Percentiles rank a stretch among this genome's conserved stretches.
Conservation (phyloP, 2,329 filamentous ascomycete species). For the Talaromyces sp. region DNA sequence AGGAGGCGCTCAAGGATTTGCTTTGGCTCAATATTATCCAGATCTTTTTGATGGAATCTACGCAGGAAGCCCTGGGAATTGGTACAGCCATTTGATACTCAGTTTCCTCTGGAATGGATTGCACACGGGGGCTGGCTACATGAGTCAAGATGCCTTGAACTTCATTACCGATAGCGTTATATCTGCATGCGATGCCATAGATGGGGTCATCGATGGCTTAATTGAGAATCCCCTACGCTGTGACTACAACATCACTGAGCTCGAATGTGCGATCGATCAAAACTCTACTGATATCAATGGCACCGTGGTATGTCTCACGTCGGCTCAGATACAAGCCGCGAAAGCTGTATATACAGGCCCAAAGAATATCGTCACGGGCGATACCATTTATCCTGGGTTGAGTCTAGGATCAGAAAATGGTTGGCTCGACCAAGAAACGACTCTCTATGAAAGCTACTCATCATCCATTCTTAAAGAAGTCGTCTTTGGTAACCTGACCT, state of each 20-base stretch:
- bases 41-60: conserved; percentile 48
- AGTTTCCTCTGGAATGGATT: conserved; percentile 16
- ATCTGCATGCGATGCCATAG: conserved; percentile 4
- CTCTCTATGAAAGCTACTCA: conserved; percentile 38
- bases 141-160: conserved; percentile 7
- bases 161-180: conserved; percentile 3
- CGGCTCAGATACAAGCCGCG: conserved; percentile 5
- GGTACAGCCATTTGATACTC: conserved; percentile 32
- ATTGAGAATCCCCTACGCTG: conserved; percentile 17
- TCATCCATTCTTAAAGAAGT: conserved; percentile 42
- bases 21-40: conserved; percentile 45
- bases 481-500: conserved; percentile 42
- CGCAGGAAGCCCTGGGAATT: conserved; percentile 45
- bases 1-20: conserved; percentile 47
- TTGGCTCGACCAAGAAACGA: conserved; percentile 41
- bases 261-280: neutral
- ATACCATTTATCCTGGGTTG: conserved; percentile 46
- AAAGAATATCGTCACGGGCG: neutral
- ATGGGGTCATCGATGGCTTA: conserved; percentile 12
- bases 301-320: conserved; percentile 7
- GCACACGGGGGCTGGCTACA: conserved; percentile 4
- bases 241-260: conserved; percentile 5
- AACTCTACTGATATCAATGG: neutral
- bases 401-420: conserved; percentile 42
- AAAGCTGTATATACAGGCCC: conserved; percentile 29